Conservation (phyloP, 177 flowering plant genomes). For the Vitis hybrid region DNA sequence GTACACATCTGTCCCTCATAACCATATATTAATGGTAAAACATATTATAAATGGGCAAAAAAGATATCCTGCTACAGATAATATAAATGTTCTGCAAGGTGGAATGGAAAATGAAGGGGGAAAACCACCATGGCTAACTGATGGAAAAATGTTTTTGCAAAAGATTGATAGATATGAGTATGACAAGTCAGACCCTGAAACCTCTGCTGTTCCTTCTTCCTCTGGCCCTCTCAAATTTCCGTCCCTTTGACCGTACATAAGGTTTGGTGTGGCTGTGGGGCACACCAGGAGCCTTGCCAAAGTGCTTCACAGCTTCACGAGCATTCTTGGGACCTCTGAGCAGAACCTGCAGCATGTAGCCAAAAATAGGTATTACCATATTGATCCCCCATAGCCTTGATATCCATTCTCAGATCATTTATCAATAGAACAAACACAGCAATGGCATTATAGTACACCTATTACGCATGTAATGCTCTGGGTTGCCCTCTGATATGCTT, state of each 20-base stretch:
- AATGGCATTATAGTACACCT: too few relatives aligned
- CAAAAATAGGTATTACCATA: neutral
- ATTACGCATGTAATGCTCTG: too few relatives aligned
- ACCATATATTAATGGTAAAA: too few relatives aligned
- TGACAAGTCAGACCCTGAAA: constrained; percentile 31
- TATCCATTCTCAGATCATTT: too few relatives aligned
- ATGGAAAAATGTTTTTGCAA: neutral
- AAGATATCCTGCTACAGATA: neutral
- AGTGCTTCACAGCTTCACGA: constrained; percentile 58
- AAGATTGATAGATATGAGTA: too few relatives aligned
- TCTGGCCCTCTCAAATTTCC: constrained; percentile 62
- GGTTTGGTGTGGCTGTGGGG: constrained; percentile 61
- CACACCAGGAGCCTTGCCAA: constrained; percentile 61
- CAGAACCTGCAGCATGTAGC: constrained; percentile 30
- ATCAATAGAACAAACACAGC: too few relatives aligned
- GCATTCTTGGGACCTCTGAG: constrained; percentile 57
- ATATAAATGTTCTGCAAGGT: neutral
- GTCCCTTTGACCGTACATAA: constrained; percentile 51
- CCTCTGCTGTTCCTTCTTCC: constrained; percentile 60
- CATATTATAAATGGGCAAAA: neutral
- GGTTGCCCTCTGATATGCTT: too few relatives aligned
- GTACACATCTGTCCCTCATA: too few relatives aligned
- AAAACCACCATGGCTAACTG: neutral
- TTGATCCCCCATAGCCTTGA: too few relatives aligned
- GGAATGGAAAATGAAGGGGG: neutral